Conservation (phyloP, 345 rosid species). For the Microthlaspi erraticum region DNA sequence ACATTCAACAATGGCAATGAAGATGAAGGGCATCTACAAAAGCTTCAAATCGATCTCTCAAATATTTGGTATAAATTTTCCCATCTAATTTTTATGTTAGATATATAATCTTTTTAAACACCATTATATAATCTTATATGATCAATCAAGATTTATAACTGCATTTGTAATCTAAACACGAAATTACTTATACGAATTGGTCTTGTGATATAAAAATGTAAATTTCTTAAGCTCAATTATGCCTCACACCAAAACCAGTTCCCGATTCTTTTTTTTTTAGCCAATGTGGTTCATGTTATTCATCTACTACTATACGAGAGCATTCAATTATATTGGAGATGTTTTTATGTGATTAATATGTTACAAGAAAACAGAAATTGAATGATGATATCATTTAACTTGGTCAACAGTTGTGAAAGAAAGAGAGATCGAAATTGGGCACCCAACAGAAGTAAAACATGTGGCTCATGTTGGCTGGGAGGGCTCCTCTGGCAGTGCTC, state of each 20-base stretch:
- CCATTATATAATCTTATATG: neutral
- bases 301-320: neutral
- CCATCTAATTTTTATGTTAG: neutral
- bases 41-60: slow-evolving; percentile 84
- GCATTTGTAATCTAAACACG: neutral
- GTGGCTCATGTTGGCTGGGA: slow-evolving; percentile 93
- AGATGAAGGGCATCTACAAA: slow-evolving; percentile 89
- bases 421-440: slow-evolving; percentile 79
- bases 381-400: neutral
- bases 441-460: slow-evolving; percentile 92
- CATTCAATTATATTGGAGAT: slow-evolving; percentile 20
- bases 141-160: neutral
- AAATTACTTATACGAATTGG: neutral
- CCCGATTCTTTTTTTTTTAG: neutral
- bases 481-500: slow-evolving; percentile 71
- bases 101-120: slow-evolving; percentile 2
- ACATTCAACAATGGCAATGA: slow-evolving; percentile 63
- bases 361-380: neutral
- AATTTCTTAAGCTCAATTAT: neutral
- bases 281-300: slow-evolving; percentile 19
- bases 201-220: neutral
- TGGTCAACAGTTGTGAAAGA: slow-evolving; percentile 61
- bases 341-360: neutral
- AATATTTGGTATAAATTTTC: slow-evolving; percentile 63
- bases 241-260: neutral